Evolutionary conservation across 352 stramenopile genomes (phyloP), one percentile per base, ranked within the genome.

Genomic region (Phytophthora multivora): DNA sequence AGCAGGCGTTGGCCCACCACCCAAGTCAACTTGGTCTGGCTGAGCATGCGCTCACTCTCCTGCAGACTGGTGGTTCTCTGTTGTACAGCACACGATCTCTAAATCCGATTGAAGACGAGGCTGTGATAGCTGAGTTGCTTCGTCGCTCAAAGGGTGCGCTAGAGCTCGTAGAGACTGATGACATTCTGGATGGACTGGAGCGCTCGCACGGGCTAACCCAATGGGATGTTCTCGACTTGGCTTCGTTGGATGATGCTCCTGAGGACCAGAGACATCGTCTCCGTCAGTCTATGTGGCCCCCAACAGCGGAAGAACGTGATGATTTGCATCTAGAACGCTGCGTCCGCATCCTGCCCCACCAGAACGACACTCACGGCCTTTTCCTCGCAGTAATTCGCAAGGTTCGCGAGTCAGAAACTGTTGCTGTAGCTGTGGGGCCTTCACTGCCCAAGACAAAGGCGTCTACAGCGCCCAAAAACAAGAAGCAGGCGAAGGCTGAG

Each of bases 361-460:
- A 99, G 57, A 96, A 99, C 54, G 90, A 99, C 70, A 98, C 97
- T 0, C 96, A 98, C 48, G 98, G 97, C 0, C 98, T 99, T 58
- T 99, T 99, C 69, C 61, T 99, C n/a, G 92, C 91, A 13, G 79
- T 99, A 11, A 86, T 99, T 25, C 97, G 96, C 58, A 92, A 91
- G 54, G 46, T 75, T 48, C 63, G 66, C 51, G 72, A 71, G 16
- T 10, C 51, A 4, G 43, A 65, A 12, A 46, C 52, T 41, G 36
- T 40, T 42, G 41, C 33, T 19, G 66, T 80, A 19, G 65, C 65
- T 40, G 77, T 71, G 4, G 80, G 82, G 35, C 71, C 80, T 36
- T 51, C 62, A 4, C 67, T 63, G 4, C 30, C 67, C 21, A 69
- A 77, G 46, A 58, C 72, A 18, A 52, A 41, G 30, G 10, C 50